A percentile compares a stretch with the other conserved stretches of the same genome.
These are phyloP conservation scores for Pulveroboletus sp. DNA, from an alignment of 768 basidiomycete species.

Conservation along the genomic window DNA sequence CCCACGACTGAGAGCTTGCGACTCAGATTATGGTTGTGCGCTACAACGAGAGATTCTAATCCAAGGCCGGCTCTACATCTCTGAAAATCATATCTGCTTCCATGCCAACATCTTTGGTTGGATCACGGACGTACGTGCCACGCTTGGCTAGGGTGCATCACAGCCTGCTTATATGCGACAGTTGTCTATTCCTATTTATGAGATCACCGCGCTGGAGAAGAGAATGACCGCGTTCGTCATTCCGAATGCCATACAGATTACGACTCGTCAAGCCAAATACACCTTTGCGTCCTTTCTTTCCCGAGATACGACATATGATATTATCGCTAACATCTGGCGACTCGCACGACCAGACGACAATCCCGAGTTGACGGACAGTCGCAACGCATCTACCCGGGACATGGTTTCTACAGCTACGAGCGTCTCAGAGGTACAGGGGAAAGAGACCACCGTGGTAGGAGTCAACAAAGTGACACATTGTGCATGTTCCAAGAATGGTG, in stretches of 20 bases:
- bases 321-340: slow-evolving; percentile 94
- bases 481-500: slow-evolving; percentile 62
- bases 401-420: slow-evolving; percentile 15
- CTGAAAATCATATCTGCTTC: slow-evolving; percentile 99
- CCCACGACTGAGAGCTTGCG: background rate
- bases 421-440: slow-evolving; percentile 14
- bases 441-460: slow-evolving; percentile 4
- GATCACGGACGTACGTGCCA: slow-evolving; percentile 83
- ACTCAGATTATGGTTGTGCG: slow-evolving; percentile 92
- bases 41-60: slow-evolving; percentile 94
- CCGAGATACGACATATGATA: slow-evolving; percentile 93
- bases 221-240: slow-evolving; percentile 98
- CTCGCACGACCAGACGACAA: slow-evolving; percentile 69
- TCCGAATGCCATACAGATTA: slow-evolving; percentile 90
- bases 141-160: background rate
- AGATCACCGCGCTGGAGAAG: slow-evolving; percentile 86
- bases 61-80: slow-evolving; percentile 94
- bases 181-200: slow-evolving; percentile 85
- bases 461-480: slow-evolving; percentile 63
- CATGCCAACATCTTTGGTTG: slow-evolving; percentile 99
- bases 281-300: slow-evolving; percentile 96
- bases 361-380: slow-evolving; percentile 25
- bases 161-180: slow-evolving; percentile 29
- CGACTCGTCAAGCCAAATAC: slow-evolving; percentile 80
- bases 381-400: slow-evolving; percentile 14